Evolutionary conservation across 495 filamentous ascomycete species (phyloP), one percentile per base, ranked within the genome.

Genomic region (Entonaema liquescens): DNA sequence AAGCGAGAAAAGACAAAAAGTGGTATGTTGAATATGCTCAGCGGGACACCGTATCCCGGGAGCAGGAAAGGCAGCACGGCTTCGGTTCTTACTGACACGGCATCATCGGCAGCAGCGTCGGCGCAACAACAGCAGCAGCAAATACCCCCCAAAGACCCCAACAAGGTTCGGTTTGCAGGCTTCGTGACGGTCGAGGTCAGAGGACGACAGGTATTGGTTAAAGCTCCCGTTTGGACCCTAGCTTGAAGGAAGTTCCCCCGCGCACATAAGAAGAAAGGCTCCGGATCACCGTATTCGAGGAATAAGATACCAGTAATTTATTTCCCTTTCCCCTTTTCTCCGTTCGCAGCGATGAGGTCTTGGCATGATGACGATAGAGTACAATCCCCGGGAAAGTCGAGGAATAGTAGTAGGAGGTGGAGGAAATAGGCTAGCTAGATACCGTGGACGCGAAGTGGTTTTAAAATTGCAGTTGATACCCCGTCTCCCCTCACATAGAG

Each of bases 141-240:
- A 55, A 49, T 69, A 38, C 67, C 67, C 61, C 73, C 72, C 62
- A 88, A 84, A 79, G 83, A 81, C 38, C 58, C 62, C 35, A 79
- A 71, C 54, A 88, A 85, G 70, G 89, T 98, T 50, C 86, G 95
- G 28, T 89, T 98, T 76, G 89, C 95, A 19, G 91, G 91, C 1
- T 97, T 97, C 74, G 82, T 98, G 50, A 90, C 88, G 0, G 91
- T 97, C 8, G 93, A 97, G 79, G 93, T 98, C 6, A 83, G 93
- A 64, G 91, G 92, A 2, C 84, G 91, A 71, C 93, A 90, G 77
- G 91, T 97, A 59, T 80, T 99, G 74, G 84, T 91, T 19, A 97
- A 97, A 82, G 91, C 95, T 40, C 94, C 96, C 15, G 92, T 98
- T n/a, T 99, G 92, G 88, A 81, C 86, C 28, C 73, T 91, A 17